Conservation (phyloP, 169 alveolate genomes). For the Eimeria sp. region DNA sequence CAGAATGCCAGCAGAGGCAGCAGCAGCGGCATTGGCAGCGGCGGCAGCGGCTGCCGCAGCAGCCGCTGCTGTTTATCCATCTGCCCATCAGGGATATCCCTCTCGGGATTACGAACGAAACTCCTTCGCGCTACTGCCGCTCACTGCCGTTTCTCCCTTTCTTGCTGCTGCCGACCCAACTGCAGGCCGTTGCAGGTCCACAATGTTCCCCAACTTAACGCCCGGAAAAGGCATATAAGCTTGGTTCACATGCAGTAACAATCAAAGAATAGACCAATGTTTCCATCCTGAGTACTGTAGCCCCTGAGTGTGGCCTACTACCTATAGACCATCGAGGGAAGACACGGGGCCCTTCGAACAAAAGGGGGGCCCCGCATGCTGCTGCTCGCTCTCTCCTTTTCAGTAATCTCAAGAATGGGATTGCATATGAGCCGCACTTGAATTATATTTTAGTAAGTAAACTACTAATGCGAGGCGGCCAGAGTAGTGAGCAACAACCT, state of each 20-base stretch:
- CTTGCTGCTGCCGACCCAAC: not conserved
- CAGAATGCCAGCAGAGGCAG: not conserved
- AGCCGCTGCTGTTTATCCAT: slow-evolving; percentile 72
- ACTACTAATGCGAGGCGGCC: not conserved
- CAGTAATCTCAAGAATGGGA: not conserved
- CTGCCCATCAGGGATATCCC: slow-evolving; percentile 55
- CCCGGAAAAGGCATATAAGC: not conserved
- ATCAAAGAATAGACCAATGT: not conserved
- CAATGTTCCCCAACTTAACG: not conserved
- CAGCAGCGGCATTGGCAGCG: not conserved
- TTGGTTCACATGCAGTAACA: not conserved
- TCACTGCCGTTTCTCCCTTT: not conserved
- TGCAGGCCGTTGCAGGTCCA: not conserved
- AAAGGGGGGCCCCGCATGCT: not conserved
- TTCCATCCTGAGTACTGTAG: not conserved
- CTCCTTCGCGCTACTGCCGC: not conserved
- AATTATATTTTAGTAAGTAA: not conserved
- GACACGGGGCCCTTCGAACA: slow-evolving; percentile 2
- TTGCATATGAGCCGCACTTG: not conserved
- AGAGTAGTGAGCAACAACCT: not conserved
- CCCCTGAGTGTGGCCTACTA: not conserved
- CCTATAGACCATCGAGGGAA: not conserved
- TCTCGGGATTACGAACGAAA: not conserved
- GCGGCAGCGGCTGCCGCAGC: slow-evolving; percentile 63
- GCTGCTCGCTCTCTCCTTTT: not conserved